Percentiles rank a stretch among this genome's conserved stretches.
Conservation (phyloP, 805 yeast genomes). For the Candida coleopterorum region DNA sequence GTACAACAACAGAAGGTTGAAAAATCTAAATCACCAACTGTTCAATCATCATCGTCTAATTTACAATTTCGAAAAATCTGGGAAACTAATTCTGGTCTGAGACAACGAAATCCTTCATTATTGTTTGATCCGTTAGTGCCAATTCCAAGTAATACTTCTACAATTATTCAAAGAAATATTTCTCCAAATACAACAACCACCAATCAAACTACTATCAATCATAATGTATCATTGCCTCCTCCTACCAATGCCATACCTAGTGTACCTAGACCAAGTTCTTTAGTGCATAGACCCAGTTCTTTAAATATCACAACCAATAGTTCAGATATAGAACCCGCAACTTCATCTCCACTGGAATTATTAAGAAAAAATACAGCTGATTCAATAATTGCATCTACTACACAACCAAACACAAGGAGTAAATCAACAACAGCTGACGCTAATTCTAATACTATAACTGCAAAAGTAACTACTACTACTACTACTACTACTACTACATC, state of each 20-base stretch:
- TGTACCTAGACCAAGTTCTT: constrained; percentile 3
- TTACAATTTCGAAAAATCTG: constrained; percentile 34
- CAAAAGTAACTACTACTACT: not conserved
- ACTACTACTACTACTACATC: not conserved
- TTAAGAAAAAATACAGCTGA: not conserved
- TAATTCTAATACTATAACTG: no score
- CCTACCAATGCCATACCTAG: not conserved
- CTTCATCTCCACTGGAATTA: constrained; percentile 2
- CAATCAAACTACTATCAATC: no score
- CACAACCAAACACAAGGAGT: constrained; percentile 6
- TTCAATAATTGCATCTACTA: constrained; percentile 3
- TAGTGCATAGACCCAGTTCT: constrained; percentile 6
- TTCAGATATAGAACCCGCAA: not conserved
- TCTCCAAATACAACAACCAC: not conserved
- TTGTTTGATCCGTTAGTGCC: constrained; percentile 49
- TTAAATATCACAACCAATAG: constrained; percentile 4
- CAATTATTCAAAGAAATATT: constrained; percentile 6
- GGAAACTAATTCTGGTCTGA: constrained; percentile 17
- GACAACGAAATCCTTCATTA: constrained; percentile 45
- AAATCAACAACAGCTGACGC: constrained; percentile 2
- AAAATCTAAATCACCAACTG: constrained; percentile 1
- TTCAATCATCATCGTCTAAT: constrained; percentile 18
- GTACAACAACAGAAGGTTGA: constrained; percentile 2
- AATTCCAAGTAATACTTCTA: constrained; percentile 11
- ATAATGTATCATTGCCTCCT: constrained; percentile 1